These are phyloP conservation scores for Biscutella laevigata DNA, from an alignment of 441 rosid species.

Conservation along the genomic window DNA sequence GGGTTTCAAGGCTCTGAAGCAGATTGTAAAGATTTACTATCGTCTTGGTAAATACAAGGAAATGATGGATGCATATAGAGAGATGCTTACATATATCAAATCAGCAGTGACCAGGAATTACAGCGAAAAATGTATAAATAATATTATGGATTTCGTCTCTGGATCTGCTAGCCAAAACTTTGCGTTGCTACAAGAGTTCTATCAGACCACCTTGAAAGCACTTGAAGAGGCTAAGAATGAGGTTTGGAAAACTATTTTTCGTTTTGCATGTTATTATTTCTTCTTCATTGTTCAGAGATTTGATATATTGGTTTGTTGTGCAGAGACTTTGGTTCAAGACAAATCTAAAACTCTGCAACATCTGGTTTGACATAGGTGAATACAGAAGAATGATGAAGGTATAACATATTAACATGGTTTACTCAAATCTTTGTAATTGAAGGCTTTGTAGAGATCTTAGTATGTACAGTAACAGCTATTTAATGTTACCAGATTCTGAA, in stretches of 20 bases:
- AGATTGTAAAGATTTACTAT: conserved; percentile 92
- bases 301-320: conserved; percentile 20
- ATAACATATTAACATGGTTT: conserved; percentile 15
- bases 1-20: conserved; percentile 98
- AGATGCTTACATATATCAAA: conserved; percentile 92
- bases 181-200: conserved; percentile 75
- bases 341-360: conserved; percentile 94
- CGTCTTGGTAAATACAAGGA: conserved; percentile 79
- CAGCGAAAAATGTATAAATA: conserved; percentile 97
- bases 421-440: not conserved
- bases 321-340: conserved; percentile 99
- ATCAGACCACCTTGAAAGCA: conserved; percentile 91
- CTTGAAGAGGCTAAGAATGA: conserved; percentile 99
- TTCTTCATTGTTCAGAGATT: conserved; percentile 5
- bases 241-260: conserved; percentile 31
- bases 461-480: not conserved
- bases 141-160: conserved; percentile 97
- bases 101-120: conserved; percentile 95
- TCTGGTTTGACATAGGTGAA: conserved; percentile 97
- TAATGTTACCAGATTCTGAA: conserved; percentile 56
- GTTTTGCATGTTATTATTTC: not conserved
- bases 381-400: conserved; percentile 98
- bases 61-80: conserved; percentile 92
- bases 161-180: conserved; percentile 96
- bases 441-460: not conserved